Evolutionary conservation across 2,329 filamentous ascomycete genomes (phyloP), one percentile per base, ranked within the genome.

Genomic region (Neoarthrinium moseri): DNA sequence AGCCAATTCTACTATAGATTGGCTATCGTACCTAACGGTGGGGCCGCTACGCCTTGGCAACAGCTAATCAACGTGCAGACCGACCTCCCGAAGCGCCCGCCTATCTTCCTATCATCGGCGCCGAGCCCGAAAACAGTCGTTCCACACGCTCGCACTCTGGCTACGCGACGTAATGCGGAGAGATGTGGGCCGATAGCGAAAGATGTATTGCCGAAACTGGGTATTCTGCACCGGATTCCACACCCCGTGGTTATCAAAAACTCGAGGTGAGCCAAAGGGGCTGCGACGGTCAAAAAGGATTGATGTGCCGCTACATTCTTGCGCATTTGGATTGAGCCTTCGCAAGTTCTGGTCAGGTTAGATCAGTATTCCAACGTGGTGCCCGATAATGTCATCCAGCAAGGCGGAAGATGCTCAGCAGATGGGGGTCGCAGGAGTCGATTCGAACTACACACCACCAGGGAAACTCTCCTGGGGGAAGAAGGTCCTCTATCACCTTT

Each of bases 401-500:
- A n/a, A 15, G 13, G 12, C 23, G 5, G 38, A 22, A 13, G 17
- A 12, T 26, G 6, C 18, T 10, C 24, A 32, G 15, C 15, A 29
- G 22, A n/a, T 12, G 8, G 38, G 32, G 3, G 33, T 37, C 5
- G n/a, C 15, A 7, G 27, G 15, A 4, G 21, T 36, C 21, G n/a
- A 36, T 6, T 8, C 7, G 32, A 23, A 36, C 12, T 41, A 41
- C 10, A 15, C 20, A n/a, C 40, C 39, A 3, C 39, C 46, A 20
- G 30, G 45, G 39, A 49, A 49, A 8, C 6, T 49, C n/a, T 35
- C 42, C 6, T 6, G 33, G 18, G 27, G 42, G n/a, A 49, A 45
- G 35, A 39, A 40, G 42, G 34, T 49, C 29, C 15, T 49, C 12
- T 49, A 49, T 23, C 46, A 49, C 39, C 23, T 49, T 6, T 49